Base-by-base conservation (phyloP, 116 monocot genomes). In the Iris pallida region DNA sequence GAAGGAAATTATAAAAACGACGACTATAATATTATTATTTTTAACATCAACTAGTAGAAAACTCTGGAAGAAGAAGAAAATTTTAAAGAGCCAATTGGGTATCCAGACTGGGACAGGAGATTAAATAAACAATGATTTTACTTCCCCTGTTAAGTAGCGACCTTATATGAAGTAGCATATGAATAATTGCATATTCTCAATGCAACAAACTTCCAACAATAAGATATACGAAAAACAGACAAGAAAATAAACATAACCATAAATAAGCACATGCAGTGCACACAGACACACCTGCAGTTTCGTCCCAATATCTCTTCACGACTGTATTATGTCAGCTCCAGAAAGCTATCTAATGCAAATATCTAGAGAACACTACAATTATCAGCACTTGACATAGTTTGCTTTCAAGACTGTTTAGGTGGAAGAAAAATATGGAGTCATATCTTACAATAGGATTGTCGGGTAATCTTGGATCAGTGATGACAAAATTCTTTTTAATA, bases 401-500 rank as follows among this genome's bases (percentile, higher is more conserved):
- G 30, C 30, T 30, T 30, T 30, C 30, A 30, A 30, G 30, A 7
- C 8, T 58, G 40, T 71, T 70, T 57, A 10, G 16, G 41, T 49
- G 0, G 7, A 45, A 62, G 20, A 46, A 45, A n/a, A 54, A 45
- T 40, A 15, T 44, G 4, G 8, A 49, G 57, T 61, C 30, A 15
- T 43, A 54, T 47, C 89, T 88, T 81, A 97, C 97, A 82, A 97
- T 97, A 14, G 97, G 97, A 82, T 97, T 97, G 81, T 97, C 97
- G 41, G 97, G 97, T 46, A 97, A 73, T 59, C 97, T 85, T 56
- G 97, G 97, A 78, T 97, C 97, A 13, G 97, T 97, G 59, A 97
- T 90, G 70, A 97, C 97, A 84, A 97, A 97, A 70, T 97, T 97
- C 82, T 97, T 97, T 72, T 97, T 92, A 70, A 97, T 97, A 43